Base-by-base conservation (phyloP, 1,139 yeast species). In the Yamadazyma blattariae region DNA sequence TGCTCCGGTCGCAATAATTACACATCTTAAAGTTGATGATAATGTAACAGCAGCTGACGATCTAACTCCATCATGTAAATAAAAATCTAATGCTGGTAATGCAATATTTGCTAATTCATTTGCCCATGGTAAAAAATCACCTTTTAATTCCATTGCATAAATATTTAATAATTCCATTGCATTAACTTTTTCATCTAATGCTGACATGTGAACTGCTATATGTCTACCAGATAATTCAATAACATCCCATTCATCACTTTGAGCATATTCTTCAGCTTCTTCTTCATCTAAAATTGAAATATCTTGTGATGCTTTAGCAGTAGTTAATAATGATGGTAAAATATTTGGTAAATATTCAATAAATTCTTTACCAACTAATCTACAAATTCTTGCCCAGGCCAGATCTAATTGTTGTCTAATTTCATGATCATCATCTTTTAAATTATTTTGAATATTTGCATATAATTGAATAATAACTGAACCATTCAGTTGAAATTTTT, bases 311-410 rank as follows among this genome's bases (percentile, higher is more conserved):
- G 94, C 90, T 53, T 82, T 87, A 6, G 97, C 98, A 24, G 92
- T 83, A 37, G 73, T 75, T 39, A 92, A 61, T 40, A 92, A 66
- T 11, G 96, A 92, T 15, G 97, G 97, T 57, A 92, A 74, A 25
- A 92, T 96, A n/a, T 79, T 77, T 24, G 89, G 87, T 40, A 92
- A 69, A 47, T 80, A 83, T n/a, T 96, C 96, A 43, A 87, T 62
- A 58, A 92, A 92, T 36, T 88, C 96, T 41, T 74, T 75, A 19
- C 96, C 96, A 38, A 90, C 71, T 33, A 92, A 77, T 50, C 86
- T 76, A 56, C 98, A 92, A 34, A 92, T 73, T 53, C 98, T 79
- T 36, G 95, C 90, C 98, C 98, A 92, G 32, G 96, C 97, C 59
- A 88, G 96, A 48, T 89, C 95, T 47, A 92, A 71, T 52, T 88